These are phyloP conservation scores for Populus pruinosa DNA, from an alignment of 345 rosid species.

Conservation along the genomic window DNA sequence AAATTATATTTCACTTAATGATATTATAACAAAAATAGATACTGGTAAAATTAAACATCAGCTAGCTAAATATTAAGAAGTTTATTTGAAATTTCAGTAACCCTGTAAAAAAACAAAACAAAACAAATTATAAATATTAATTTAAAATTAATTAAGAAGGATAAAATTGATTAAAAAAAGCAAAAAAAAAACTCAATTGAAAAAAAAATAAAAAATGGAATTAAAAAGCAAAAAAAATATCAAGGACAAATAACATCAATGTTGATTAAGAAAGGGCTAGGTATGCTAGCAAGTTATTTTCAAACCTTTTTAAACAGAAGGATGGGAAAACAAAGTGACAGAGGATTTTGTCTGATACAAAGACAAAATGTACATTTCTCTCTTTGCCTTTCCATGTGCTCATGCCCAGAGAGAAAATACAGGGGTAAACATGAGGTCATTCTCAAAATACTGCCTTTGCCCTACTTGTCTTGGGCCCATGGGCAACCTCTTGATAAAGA, in stretches of 20 bases:
- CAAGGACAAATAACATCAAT: neutral
- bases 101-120: accelerated
- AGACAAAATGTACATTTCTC: slow-evolving; percentile 25
- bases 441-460: slow-evolving; percentile 24
- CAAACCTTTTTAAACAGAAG: neutral
- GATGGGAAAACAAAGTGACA: slow-evolving; percentile 6
- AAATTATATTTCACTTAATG: too few relatives aligned
- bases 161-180: too few relatives aligned
- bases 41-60: too few relatives aligned
- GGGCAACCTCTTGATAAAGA: slow-evolving; percentile 30
- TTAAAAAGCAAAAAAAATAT: too few relatives aligned
- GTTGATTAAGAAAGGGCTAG: slow-evolving; percentile 8
- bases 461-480: slow-evolving; percentile 17
- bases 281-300: neutral
- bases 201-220: too few relatives aligned
- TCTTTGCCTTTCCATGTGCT: slow-evolving; percentile 28
- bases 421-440: slow-evolving; percentile 14
- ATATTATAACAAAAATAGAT: too few relatives aligned
- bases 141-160: neutral
- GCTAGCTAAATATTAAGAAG: too few relatives aligned
- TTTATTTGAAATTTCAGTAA: accelerated
- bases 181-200: too few relatives aligned
- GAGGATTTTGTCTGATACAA: slow-evolving; percentile 24
- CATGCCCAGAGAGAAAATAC: neutral
- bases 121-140: neutral